A percentile compares a stretch with the other conserved stretches of the same genome.
These are phyloP conservation scores for Cryphonectria japonica DNA, from an alignment of 2,329 filamentous ascomycete genomes.

Conservation along the genomic window DNA sequence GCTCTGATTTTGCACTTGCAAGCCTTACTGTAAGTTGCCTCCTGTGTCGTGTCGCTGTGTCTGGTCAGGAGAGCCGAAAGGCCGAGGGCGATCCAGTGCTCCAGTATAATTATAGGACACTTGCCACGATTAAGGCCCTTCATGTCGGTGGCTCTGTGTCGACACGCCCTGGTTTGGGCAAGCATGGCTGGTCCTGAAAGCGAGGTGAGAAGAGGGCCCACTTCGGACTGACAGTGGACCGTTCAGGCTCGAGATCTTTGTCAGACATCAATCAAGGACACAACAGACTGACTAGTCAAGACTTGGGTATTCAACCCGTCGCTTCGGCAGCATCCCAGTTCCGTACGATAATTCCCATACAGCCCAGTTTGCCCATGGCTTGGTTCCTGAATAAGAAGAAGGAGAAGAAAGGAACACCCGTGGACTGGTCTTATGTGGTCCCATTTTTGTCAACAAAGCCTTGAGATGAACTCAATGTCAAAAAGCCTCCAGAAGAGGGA, in stretches of 20 bases:
- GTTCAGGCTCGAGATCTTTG: not conserved
- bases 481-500: not conserved
- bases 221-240: constrained; percentile 1
- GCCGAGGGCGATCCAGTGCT: not conserved
- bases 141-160: not conserved
- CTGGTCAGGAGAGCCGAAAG: not conserved
- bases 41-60: not conserved
- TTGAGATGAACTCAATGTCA: not conserved
- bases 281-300: not conserved
- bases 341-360: not conserved
- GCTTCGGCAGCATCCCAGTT: not conserved
- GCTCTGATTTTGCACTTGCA: not conserved
- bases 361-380: not conserved
- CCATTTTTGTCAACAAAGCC: not conserved
- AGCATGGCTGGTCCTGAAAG: constrained; percentile 6
- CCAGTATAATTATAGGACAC: not conserved
- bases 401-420: not conserved
- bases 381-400: not conserved
- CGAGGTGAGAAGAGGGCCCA: constrained; percentile 3
- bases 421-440: not conserved
- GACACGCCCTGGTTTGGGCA: not conserved
- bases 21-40: not conserved
- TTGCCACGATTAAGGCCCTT: not conserved
- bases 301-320: not conserved
- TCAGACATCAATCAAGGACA: not conserved